Conservation (phyloP, 1,284 basidiomycete species). For the Apiotrichum laibachii region DNA sequence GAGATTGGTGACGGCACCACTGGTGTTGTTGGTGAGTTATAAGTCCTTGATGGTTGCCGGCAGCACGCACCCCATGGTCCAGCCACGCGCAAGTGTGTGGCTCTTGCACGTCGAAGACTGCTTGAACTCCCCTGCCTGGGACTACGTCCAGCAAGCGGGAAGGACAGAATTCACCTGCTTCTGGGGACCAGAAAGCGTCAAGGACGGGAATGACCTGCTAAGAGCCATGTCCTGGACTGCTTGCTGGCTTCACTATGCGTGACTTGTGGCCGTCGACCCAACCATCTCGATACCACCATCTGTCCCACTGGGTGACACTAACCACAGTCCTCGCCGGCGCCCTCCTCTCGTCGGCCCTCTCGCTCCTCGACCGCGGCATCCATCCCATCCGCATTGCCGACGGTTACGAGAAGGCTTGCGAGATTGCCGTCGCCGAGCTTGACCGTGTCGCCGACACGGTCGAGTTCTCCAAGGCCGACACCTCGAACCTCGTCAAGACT, state of each 20-base stretch:
- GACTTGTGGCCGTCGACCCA: neutral
- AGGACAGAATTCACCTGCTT: too few species aligned
- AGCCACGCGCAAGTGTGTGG: neutral
- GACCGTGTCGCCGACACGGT: slow-evolving; percentile 84
- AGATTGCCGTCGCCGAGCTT: slow-evolving; percentile 82
- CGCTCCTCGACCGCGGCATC: slow-evolving; percentile 91
- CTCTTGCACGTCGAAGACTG: too few species aligned
- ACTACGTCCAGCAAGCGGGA: neutral
- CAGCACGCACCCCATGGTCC: neutral
- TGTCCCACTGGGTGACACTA: neutral
- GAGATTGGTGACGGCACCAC: slow-evolving; percentile 99
- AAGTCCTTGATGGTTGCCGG: neutral
- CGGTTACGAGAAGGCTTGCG: slow-evolving; percentile 92
- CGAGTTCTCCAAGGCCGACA: slow-evolving; percentile 77
- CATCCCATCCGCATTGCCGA: slow-evolving; percentile 98
- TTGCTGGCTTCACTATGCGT: too few species aligned
- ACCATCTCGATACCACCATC: too few species aligned
- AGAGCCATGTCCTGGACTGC: too few species aligned
- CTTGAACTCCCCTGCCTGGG: neutral
- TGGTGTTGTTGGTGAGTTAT: slow-evolving; percentile 85
- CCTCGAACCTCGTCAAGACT: slow-evolving; percentile 84
- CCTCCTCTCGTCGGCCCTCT: slow-evolving; percentile 62
- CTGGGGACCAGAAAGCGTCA: too few species aligned
- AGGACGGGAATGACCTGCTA: too few species aligned
- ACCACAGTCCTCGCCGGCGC: slow-evolving; percentile 89